Evolutionary conservation across 225 moss, liverwort and hornwort genomes (phyloP), one percentile per base, ranked within the genome.

Genomic region (Antitrichia curtipendula): DNA sequence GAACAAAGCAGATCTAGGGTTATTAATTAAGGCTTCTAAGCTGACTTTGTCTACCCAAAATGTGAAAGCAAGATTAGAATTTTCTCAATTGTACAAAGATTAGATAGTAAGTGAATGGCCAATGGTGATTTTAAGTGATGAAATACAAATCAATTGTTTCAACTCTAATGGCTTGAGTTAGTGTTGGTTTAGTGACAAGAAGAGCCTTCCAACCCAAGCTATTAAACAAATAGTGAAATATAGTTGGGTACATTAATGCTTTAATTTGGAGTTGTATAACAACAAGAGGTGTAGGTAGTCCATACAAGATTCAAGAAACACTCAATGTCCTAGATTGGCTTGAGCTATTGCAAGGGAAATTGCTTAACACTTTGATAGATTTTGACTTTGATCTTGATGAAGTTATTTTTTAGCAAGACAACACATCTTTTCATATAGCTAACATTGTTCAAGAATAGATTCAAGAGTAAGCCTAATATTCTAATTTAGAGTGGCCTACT

Each of bases 401-500:
- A 13, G 8, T 40, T 68, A 23, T 68, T 40, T 40, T 68, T 68
- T 1, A 40, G 1, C 24, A 68, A 24, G 23, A 68, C 13, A 38
- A 68, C 23, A 1, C 13, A 13, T 4, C 13, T 23, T 68, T 4
- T 23, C 0, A 24, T 1, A 13, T n/a, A 38, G 3, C 3, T 0
- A 40, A 40, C 2, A 68, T 13, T 23, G 13, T 38, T 68, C 40
- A 24, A 24, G 13, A 24, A 40, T 38, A 4, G 11, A 11, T 66
- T 2, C 7, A 21, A n/a, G 11, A 66, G 21, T 3, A 66, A 21
- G n/a, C n/a, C 9, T 9, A 9, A n/a, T 21, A 23, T 13, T 68
- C 8, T 13, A 13, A 38, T 38, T 38, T 23, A 0, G 1, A 68
- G 38, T 38, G 0, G 13, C 8, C 2, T 0, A 0, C 13, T 38